Base-by-base conservation (phyloP, 2,329 filamentous ascomycete genomes). In the Waltergamsia citrina region DNA sequence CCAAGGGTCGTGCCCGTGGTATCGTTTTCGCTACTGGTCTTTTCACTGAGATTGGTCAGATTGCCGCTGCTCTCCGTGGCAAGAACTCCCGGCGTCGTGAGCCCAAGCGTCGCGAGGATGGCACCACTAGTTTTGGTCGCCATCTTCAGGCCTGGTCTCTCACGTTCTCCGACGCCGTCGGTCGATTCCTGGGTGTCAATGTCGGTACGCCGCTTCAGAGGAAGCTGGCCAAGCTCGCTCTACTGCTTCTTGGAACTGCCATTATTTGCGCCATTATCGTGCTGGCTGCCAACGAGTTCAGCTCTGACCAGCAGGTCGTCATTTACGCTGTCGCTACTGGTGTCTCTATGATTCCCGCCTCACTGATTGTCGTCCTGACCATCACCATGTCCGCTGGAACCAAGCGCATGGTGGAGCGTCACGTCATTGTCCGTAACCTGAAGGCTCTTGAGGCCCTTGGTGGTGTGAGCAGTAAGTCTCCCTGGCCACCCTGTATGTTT, bases 181-280 rank as follows among this genome's bases (percentile, higher is more conserved):
- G 60, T 15, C 55, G 63, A 41, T 64, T 71, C 48, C 67, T 73
- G 33, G 69, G 62, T 31, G 50, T 64, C 38, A 58, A 54, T 25
- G 57, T 74, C 21, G 80, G 80, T 25, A 85, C 80, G 10, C 81
- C 81, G 2, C 62, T 85, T 21, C 78, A 83, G 52, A 71, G 70
- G 43, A 82, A 79, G 51, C 59, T 85, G 31, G 79, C 75, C 46
- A 78, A 81, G 53, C 71, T 85, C 37, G 81, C 80, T 6, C 68
- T 82, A 18, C 54, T 78, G 3, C 69, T 85, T 3, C 81, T 85
- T 45, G 72, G 65, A 31, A 69, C 78, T 22, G 80, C 62, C 29
- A 47, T 65, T 23, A 38, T 66, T 33, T 61, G 63, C 32, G 60
- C 59, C 17, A 55, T 66, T 37, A 65, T 67, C 33, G 62, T 66